Evolutionary conservation across 129 eudicot genomes (phyloP).

Genomic region (Lactuca sativa): DNA sequence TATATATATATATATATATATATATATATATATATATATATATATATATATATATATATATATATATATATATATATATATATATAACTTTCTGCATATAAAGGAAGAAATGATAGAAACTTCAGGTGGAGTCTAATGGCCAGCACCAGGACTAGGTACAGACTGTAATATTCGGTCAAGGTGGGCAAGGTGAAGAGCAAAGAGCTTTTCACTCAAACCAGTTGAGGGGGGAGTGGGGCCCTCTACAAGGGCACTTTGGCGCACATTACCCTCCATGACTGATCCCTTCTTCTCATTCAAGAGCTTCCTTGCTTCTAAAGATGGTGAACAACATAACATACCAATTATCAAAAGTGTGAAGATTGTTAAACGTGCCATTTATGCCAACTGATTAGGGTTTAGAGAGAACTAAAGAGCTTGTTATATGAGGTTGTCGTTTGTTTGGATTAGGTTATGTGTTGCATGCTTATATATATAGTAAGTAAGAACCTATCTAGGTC

Average conservation of each 20-base stretch:
- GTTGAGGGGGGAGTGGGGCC: constrained; percentile 13
- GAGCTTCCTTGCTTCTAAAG: constrained; percentile 48
- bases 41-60: too few relatives aligned
- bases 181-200: constrained; percentile 22
- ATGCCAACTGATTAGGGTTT: background rate
- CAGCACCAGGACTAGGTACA: constrained; percentile 62
- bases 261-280: constrained; percentile 16
- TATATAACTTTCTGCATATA: constrained; percentile 12
- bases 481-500: constrained; percentile 12
- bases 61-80: too few relatives aligned
- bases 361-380: constrained; percentile 43
- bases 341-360: constrained; percentile 22
- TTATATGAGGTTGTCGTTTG: constrained; percentile 26
- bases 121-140: constrained; percentile 29
- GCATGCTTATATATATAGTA: constrained; percentile 34
- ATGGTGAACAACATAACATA: constrained; percentile 27
- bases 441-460: constrained; percentile 11
- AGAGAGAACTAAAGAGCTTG: constrained; percentile 9
- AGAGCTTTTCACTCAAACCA: constrained; percentile 34
- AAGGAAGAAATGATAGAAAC: constrained; percentile 5
- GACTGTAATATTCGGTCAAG: constrained; percentile 44
- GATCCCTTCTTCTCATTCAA: constrained; percentile 23
- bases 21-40: too few relatives aligned
- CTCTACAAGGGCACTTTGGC: constrained; percentile 12
- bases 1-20: too few relatives aligned